Evolutionary conservation across 108 stramenopile species (phyloP).

Genomic region (Fistulifera solaris): DNA sequence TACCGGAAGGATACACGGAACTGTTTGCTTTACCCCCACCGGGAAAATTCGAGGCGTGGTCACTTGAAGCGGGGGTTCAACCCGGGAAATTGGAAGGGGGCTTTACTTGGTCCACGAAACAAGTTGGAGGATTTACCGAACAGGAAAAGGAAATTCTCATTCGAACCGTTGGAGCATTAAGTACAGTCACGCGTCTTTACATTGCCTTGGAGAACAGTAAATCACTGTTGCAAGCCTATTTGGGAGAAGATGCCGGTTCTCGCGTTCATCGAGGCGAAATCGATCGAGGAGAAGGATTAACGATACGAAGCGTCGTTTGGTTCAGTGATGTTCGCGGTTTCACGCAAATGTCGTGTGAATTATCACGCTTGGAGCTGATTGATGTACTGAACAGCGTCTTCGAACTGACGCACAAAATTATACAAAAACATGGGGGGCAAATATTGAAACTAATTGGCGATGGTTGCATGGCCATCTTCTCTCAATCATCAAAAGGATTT

Average conservation of each 20-base stretch:
- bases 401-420: slow-evolving; percentile 3
- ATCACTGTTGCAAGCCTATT: slow-evolving; percentile 10
- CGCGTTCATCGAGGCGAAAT: slow-evolving; percentile 3
- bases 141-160: slow-evolving; percentile 17
- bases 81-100: slow-evolving; percentile 10
- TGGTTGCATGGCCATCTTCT: slow-evolving; percentile 14
- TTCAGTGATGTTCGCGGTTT: slow-evolving; percentile 12
- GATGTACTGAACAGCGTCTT: slow-evolving; percentile 11
- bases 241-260: slow-evolving; percentile 6
- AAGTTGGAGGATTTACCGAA: slow-evolving; percentile 16
- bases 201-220: slow-evolving; percentile 15
- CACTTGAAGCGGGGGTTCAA: slow-evolving; percentile 7
- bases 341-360: slow-evolving; percentile 7
- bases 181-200: slow-evolving; percentile 15
- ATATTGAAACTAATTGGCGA: slow-evolving; percentile 11
- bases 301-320: slow-evolving; percentile 11
- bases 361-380: not conserved
- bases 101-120: slow-evolving; percentile 23
- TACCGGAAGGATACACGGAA: slow-evolving; percentile 7
- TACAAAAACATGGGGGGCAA: slow-evolving; percentile 5
- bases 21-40: slow-evolving; percentile 1
- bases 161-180: slow-evolving; percentile 5
- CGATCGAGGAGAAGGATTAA: slow-evolving; percentile 9
- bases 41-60: not conserved
- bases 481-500: not conserved